Evolutionary conservation across 305 asterid species (phyloP).

Genomic region (Coffea humblotiana): DNA sequence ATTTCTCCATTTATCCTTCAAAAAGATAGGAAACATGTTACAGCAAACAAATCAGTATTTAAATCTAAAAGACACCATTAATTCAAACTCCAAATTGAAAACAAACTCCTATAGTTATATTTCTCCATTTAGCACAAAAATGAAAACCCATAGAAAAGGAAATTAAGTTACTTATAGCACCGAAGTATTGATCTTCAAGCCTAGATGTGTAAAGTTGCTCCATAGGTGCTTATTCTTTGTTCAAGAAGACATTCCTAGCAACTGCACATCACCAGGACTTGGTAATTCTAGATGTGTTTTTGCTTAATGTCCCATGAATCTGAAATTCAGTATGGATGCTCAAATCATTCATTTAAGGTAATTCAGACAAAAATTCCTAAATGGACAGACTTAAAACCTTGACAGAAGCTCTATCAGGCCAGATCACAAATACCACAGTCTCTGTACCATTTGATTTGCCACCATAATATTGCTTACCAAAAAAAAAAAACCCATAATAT

Average conservation of each 20-base stretch:
- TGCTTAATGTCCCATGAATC: background rate
- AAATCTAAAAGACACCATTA: background rate
- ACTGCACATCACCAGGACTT: background rate
- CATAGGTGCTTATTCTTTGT: background rate
- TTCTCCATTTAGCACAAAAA: background rate
- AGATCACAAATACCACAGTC: background rate
- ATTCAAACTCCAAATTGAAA: background rate
- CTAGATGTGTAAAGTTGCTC: background rate
- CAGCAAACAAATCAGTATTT: background rate
- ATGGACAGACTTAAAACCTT: background rate
- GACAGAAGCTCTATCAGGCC: background rate
- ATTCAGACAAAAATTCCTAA: background rate
- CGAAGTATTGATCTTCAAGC: background rate
- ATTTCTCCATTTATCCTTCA: constrained; percentile 94
- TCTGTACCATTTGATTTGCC: no score
- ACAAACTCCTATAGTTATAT: background rate
- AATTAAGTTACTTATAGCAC: background rate
- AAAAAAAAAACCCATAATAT: background rate
- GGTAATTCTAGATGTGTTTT: background rate
- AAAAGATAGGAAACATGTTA: constrained; percentile 6
- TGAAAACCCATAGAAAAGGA: background rate
- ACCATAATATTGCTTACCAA: no score
- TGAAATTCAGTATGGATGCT: background rate
- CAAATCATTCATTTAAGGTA: background rate
- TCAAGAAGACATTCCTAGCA: background rate